Evolutionary conservation across 441 rosid species (phyloP).

Genomic region (Aquilaria agallochum): DNA sequence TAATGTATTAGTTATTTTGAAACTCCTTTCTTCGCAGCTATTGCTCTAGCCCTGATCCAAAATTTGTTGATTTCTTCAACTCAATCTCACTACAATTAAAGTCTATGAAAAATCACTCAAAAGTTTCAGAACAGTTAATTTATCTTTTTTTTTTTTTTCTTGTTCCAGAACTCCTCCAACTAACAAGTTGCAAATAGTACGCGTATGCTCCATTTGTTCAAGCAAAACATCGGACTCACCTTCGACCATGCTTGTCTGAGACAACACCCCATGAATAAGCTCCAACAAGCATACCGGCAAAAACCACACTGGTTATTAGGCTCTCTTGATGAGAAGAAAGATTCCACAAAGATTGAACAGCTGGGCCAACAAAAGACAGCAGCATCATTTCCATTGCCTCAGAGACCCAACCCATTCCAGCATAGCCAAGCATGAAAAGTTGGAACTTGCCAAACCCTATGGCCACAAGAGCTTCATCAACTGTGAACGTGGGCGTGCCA

Average conservation of each 20-base stretch:
- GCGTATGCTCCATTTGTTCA: not conserved
- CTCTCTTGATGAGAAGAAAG: constrained; percentile 77
- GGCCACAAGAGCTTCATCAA: constrained; percentile 78
- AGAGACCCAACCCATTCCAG: constrained; percentile 92
- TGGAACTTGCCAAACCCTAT: constrained; percentile 93
- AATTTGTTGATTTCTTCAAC: not conserved
- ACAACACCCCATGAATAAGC: constrained; percentile 90
- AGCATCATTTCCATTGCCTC: constrained; percentile 99
- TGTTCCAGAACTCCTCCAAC: not conserved
- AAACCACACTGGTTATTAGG: constrained; percentile 70
- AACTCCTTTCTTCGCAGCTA: not conserved
- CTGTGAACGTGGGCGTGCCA: constrained; percentile 43
- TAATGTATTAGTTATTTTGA: not conserved
- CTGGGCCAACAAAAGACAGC: constrained; percentile 86
- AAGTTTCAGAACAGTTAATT: not conserved
- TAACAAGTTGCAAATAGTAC: not conserved
- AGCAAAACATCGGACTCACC: constrained; percentile 30
- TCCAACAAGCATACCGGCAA: constrained; percentile 89
- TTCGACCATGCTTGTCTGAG: constrained; percentile 83
- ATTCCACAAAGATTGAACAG: constrained; percentile 66
- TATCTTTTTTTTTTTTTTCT: not conserved
- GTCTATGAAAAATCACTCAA: not conserved
- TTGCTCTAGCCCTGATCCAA: not conserved
- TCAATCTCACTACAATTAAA: not conserved
- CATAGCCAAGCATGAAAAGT: constrained; percentile 61